A percentile compares a stretch with the other conserved stretches of the same genome.
Evolutionary conservation across 2,329 filamentous ascomycete species (phyloP).

Genomic region (Penicillium sp.): DNA sequence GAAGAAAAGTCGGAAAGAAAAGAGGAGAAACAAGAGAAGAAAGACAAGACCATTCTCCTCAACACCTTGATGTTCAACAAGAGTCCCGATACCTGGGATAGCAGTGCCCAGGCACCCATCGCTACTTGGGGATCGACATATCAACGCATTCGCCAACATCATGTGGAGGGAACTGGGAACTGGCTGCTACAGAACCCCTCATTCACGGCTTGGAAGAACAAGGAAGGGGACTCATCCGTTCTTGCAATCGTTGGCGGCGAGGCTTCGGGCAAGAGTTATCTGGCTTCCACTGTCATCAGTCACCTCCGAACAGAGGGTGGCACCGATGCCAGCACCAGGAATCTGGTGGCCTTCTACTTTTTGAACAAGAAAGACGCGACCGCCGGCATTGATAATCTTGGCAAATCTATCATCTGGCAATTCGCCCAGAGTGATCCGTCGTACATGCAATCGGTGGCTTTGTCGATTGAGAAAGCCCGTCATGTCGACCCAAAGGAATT

Average conservation of each 20-base stretch:
- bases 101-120: neutral
- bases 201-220: neutral
- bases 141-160: slow-evolving; percentile 1
- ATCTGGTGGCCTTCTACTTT: slow-evolving; percentile 6
- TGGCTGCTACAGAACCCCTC: neutral
- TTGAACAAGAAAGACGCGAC: neutral
- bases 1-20: neutral
- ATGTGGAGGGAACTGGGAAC: slow-evolving; percentile 3
- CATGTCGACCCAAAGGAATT: slow-evolving; percentile 4
- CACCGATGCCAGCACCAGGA: neutral
- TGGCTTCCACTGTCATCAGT: slow-evolving; percentile 3
- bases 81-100: slow-evolving; percentile 2
- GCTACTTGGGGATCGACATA: slow-evolving; percentile 4
- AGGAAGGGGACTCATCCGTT: neutral
- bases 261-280: slow-evolving; percentile 8
- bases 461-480: neutral
- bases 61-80: slow-evolving; percentile 1
- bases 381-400: slow-evolving; percentile 1
- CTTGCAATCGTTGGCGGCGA: slow-evolving; percentile 4
- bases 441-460: slow-evolving; percentile 8
- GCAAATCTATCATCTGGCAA: slow-evolving; percentile 10
- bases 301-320: slow-evolving; percentile 1
- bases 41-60: slow-evolving; percentile 2
- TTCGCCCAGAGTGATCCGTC: slow-evolving; percentile 5
- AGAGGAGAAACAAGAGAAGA: neutral